Evolutionary conservation across 306 rosid species (phyloP).

Genomic region (Vicia sativa): DNA sequence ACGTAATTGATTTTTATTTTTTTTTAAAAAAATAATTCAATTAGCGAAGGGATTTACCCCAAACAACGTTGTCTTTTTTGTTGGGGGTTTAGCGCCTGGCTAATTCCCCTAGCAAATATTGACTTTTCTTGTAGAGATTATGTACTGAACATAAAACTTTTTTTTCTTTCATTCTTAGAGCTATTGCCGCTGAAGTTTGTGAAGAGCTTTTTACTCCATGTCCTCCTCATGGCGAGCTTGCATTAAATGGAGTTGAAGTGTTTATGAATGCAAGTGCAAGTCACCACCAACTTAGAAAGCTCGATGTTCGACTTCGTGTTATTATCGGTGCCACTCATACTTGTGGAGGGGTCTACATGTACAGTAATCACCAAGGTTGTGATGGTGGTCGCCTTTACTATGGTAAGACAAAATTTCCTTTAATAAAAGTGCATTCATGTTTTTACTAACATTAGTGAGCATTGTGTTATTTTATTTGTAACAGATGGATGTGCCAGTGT

Average conservation of each 20-base stretch:
- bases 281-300: constrained; percentile 98
- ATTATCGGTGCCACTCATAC: constrained; percentile 81
- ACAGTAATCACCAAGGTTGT: constrained; percentile 95
- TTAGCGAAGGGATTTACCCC: too few species aligned
- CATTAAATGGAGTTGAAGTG: constrained; percentile 94
- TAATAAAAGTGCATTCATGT: constrained; percentile 1
- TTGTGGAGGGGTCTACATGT: constrained; percentile 93
- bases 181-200: constrained; percentile 93
- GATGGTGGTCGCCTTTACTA: constrained; percentile 97
- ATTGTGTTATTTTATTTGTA: constrained; percentile 34
- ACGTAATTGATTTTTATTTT: too few species aligned
- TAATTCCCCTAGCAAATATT: too few species aligned
- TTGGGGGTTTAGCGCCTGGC: too few species aligned
- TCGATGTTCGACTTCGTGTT: constrained; percentile 87
- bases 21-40: too few species aligned
- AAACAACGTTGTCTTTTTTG: too few species aligned
- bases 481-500: constrained; percentile 91
- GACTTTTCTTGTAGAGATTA: too few species aligned
- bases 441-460: constrained; percentile 13
- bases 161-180: constrained; percentile 52
- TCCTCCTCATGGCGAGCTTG: constrained; percentile 90
- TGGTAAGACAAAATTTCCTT: constrained; percentile 50
- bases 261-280: constrained; percentile 98
- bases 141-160: too few species aligned
- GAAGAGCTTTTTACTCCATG: constrained; percentile 82